Percentiles rank a stretch among this genome's conserved stretches.
These are phyloP conservation scores for Apophysomyces ossiformis DNA, from an alignment of 371 early-diverging fungal species.

Conservation along the genomic window DNA sequence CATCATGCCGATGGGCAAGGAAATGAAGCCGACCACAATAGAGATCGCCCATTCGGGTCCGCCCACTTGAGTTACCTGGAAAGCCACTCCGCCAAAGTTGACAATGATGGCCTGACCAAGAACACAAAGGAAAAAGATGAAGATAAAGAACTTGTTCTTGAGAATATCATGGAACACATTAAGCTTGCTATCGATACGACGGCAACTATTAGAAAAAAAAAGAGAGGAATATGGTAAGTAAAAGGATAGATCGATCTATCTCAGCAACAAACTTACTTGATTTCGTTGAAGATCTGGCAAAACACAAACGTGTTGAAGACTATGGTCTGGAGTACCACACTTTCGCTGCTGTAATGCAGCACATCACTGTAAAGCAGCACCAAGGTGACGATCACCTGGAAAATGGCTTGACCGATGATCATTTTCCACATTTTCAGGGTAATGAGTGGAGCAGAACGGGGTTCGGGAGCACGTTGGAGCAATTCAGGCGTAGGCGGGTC, in stretches of 20 bases:
- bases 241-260: neutral
- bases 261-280: slow-evolving; percentile 46
- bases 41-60: slow-evolving; percentile 71
- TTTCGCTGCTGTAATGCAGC: slow-evolving; percentile 27
- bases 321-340: slow-evolving; percentile 48
- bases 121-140: slow-evolving; percentile 58
- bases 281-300: slow-evolving; percentile 72
- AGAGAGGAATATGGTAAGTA: neutral
- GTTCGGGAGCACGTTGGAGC: slow-evolving; percentile 64
- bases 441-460: slow-evolving; percentile 64
- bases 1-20: slow-evolving; percentile 71
- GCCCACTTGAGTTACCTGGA: slow-evolving; percentile 52
- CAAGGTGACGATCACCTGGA: slow-evolving; percentile 61
- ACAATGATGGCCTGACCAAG: slow-evolving; percentile 64
- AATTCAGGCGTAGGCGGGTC: slow-evolving; percentile 71
- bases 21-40: slow-evolving; percentile 63
- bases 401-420: slow-evolving; percentile 66
- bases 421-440: slow-evolving; percentile 73
- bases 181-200: slow-evolving; percentile 63
- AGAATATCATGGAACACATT: slow-evolving; percentile 60
- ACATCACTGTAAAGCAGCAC: slow-evolving; percentile 59
- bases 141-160: slow-evolving; percentile 60
- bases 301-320: slow-evolving; percentile 79
- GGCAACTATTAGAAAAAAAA: slow-evolving; percentile 43
- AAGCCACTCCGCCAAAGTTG: slow-evolving; percentile 63